Evolutionary conservation across 495 filamentous ascomycete genomes (phyloP).

Genomic region (Aspergillus funiculosus): DNA sequence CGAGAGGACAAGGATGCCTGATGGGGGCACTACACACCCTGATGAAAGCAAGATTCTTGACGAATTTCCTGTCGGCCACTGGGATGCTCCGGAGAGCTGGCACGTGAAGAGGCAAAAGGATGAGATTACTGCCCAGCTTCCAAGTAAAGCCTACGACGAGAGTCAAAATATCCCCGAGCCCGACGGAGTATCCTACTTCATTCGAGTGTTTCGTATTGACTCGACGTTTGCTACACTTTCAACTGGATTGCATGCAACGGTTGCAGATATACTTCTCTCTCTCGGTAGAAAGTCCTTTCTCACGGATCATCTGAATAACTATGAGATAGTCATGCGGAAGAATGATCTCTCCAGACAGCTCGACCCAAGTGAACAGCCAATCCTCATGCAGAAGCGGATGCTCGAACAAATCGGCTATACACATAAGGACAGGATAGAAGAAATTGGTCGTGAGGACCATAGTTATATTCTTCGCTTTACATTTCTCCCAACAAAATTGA

Average conservation of each 20-base stretch:
- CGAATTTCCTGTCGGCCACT: constrained; percentile 41
- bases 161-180: constrained; percentile 50
- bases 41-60: constrained; percentile 29
- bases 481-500: constrained; percentile 82
- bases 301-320: constrained; percentile 83
- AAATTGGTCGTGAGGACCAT: constrained; percentile 96
- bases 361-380: constrained; percentile 68
- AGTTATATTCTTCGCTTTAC: constrained; percentile 94
- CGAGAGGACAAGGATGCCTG: constrained; percentile 46
- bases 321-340: constrained; percentile 90
- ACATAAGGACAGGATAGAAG: constrained; percentile 80
- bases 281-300: constrained; percentile 88
- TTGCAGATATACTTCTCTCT: constrained; percentile 73
- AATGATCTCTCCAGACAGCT: constrained; percentile 85
- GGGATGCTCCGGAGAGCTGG: constrained; percentile 94
- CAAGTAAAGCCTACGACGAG: constrained; percentile 53
- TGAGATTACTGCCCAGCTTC: constrained; percentile 53
- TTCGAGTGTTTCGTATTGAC: constrained; percentile 92
- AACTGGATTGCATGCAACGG: constrained; percentile 71
- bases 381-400: constrained; percentile 87
- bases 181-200: constrained; percentile 69
- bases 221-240: constrained; percentile 90
- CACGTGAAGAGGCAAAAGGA: constrained; percentile 66
- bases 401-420: constrained; percentile 90
- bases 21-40: constrained; percentile 43